A percentile compares a stretch with the other conserved stretches of the same genome.
Evolutionary conservation across 768 basidiomycete genomes (phyloP).

Genomic region (Obba rivulosa): DNA sequence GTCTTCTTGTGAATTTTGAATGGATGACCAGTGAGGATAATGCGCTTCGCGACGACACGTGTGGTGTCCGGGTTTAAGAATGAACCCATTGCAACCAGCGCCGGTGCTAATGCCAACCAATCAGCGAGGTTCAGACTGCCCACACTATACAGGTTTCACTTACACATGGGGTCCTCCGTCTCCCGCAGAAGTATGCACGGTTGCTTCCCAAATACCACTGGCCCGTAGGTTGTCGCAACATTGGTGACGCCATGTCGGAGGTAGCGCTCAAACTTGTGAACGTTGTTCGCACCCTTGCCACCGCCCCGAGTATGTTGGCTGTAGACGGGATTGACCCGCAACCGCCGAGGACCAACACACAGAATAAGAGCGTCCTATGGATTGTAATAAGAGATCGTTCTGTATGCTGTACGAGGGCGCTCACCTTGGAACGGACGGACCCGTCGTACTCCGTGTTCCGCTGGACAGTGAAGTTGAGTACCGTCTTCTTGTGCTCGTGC

Average conservation of each 20-base stretch:
- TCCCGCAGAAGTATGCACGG: conserved; percentile 76
- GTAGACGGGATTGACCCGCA: conserved; percentile 82
- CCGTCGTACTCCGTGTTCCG: conserved; percentile 91
- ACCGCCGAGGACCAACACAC: conserved; percentile 82
- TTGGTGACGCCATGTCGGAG: conserved; percentile 74
- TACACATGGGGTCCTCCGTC: conserved; percentile 62
- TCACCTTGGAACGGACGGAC: conserved; percentile 87
- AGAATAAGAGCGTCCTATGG: conserved; percentile 79
- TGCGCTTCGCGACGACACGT: conserved; percentile 87
- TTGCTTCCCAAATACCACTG: conserved; percentile 81
- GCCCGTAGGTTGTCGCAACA: conserved; percentile 87
- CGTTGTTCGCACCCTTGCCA: conserved; percentile 90
- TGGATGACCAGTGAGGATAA: conserved; percentile 92
- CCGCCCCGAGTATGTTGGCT: conserved; percentile 90
- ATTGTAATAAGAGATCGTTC: background rate
- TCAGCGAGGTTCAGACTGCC: too few species aligned
- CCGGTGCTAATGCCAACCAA: conserved; percentile 52
- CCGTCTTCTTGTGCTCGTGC: conserved; percentile 95
- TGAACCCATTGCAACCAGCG: conserved; percentile 85
- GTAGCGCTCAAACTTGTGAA: conserved; percentile 94
- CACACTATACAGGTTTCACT: conserved; percentile 11
- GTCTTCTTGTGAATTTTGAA: conserved; percentile 97
- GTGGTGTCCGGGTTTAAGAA: conserved; percentile 89
- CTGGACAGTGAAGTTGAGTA: conserved; percentile 88
- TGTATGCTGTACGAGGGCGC: background rate